These are phyloP conservation scores for Pseudogymnoascus sp. DNA, from an alignment of 2,329 filamentous ascomycete genomes.

Conservation along the genomic window DNA sequence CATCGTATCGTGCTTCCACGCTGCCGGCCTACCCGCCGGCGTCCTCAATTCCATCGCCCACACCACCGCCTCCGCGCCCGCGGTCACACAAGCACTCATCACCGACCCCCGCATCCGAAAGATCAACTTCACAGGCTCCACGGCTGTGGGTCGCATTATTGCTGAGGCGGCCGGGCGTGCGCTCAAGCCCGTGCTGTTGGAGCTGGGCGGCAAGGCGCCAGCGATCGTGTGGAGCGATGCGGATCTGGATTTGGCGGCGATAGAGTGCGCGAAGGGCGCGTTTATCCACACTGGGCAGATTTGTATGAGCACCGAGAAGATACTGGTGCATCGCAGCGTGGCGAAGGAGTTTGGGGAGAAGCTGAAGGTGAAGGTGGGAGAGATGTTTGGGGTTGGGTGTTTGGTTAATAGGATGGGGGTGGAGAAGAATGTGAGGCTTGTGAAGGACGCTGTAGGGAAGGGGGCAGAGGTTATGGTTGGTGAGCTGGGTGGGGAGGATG, in stretches of 20 bases:
- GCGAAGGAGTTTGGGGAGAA: constrained; percentile 37
- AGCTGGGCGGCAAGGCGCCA: constrained; percentile 76
- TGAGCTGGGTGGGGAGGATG: constrained; percentile 28
- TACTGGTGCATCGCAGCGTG: constrained; percentile 49
- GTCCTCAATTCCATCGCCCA: constrained; percentile 66
- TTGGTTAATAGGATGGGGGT: constrained; percentile 62
- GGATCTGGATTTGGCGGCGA: constrained; percentile 63
- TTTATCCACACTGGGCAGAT: constrained; percentile 73
- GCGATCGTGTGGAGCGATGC: constrained; percentile 77
- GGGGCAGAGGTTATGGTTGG: constrained; percentile 50
- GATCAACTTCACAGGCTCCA: constrained; percentile 81
- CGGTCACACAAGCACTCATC: constrained; percentile 62
- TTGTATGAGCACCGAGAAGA: constrained; percentile 78
- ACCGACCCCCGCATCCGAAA: constrained; percentile 63
- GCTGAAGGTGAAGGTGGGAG: constrained; percentile 30
- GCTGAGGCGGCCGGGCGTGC: constrained; percentile 61
- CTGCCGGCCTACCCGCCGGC: constrained; percentile 70
- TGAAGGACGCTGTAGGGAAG: constrained; percentile 60
- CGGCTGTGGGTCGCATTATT: constrained; percentile 65
- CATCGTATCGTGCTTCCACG: constrained; percentile 56
- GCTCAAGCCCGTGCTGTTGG: constrained; percentile 73
- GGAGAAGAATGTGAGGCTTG: constrained; percentile 57
- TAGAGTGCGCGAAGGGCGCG: constrained; percentile 59
- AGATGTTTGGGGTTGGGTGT: constrained; percentile 39
- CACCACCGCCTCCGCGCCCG: constrained; percentile 58